Conservation (phyloP, 805 yeast species). For the Spathaspora passalidarum region DNA sequence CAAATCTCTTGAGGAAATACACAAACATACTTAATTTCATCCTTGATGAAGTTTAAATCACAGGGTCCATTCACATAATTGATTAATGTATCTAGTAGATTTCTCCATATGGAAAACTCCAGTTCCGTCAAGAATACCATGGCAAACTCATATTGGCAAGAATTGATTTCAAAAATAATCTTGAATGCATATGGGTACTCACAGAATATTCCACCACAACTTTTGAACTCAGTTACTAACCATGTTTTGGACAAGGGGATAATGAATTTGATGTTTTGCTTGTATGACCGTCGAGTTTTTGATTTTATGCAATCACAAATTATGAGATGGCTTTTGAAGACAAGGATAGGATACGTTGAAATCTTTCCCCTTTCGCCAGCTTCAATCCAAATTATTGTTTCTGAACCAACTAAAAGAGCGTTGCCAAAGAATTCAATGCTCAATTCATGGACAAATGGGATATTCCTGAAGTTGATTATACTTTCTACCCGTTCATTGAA, state of each 20-base stretch:
- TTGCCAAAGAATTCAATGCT: constrained; percentile 47
- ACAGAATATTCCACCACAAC: constrained; percentile 30
- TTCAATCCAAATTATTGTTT: constrained; percentile 38
- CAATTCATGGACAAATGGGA: constrained; percentile 12
- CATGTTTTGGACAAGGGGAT: constrained; percentile 43
- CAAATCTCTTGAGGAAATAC: constrained; percentile 14
- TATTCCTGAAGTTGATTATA: constrained; percentile 4
- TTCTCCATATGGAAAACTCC: constrained; percentile 44
- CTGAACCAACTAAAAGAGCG: constrained; percentile 42
- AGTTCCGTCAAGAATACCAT: constrained; percentile 24
- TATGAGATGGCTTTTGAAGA: constrained; percentile 52
- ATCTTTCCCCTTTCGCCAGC: constrained; percentile 9
- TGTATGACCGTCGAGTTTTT: constrained; percentile 13
- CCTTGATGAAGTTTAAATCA: constrained; percentile 15
- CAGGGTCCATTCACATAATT: constrained; percentile 26
- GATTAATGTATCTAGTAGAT: constrained; percentile 18
- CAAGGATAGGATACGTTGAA: constrained; percentile 30
- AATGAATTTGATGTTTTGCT: constrained; percentile 39
- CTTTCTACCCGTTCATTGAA: neutral
- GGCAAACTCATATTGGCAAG: constrained; percentile 43
- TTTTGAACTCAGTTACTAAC: constrained; percentile 19
- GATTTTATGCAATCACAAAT: constrained; percentile 18
- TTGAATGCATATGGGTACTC: constrained; percentile 35
- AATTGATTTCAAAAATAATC: constrained; percentile 43
- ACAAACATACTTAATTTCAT: constrained; percentile 7